A percentile compares a stretch with the other conserved stretches of the same genome.
Evolutionary conservation across 2,329 filamentous ascomycete genomes (phyloP).

Genomic region (Myotisia sp.): DNA sequence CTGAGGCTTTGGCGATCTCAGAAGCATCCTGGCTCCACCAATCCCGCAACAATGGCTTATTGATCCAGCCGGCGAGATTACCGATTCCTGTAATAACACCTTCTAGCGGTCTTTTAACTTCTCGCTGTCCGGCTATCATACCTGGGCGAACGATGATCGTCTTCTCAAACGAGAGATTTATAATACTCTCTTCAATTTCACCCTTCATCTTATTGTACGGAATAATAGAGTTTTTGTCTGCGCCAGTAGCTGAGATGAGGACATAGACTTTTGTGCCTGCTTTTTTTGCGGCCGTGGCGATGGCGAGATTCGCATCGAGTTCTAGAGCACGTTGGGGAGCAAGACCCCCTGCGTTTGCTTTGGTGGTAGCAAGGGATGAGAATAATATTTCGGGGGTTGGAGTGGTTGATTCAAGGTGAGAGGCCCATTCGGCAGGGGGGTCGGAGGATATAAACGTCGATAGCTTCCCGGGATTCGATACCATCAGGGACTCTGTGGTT

Average conservation of each 20-base stretch:
- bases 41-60: slow-evolving; percentile 43
- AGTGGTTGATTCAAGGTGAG: slow-evolving; percentile 41
- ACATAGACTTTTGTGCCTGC: slow-evolving; percentile 62
- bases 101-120: slow-evolving; percentile 47
- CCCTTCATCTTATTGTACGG: slow-evolving; percentile 62
- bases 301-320: slow-evolving; percentile 67
- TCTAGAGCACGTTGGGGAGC: slow-evolving; percentile 78
- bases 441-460: slow-evolving; percentile 53
- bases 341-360: slow-evolving; percentile 57
- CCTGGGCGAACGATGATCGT: slow-evolving; percentile 63
- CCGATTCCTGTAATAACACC: slow-evolving; percentile 43
- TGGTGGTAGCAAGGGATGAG: slow-evolving; percentile 68
- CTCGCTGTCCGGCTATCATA: slow-evolving; percentile 56
- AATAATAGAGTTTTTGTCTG: slow-evolving; percentile 40
- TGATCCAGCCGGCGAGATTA: slow-evolving; percentile 40
- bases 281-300: slow-evolving; percentile 60
- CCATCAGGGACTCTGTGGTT: slow-evolving; percentile 38
- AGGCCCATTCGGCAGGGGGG: slow-evolving; percentile 47
- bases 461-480: slow-evolving; percentile 48
- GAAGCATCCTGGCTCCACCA: slow-evolving; percentile 51
- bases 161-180: slow-evolving; percentile 58
- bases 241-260: slow-evolving; percentile 49
- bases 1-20: slow-evolving; percentile 27
- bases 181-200: slow-evolving; percentile 67
- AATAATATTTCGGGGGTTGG: slow-evolving; percentile 53